Conservation (phyloP, 331 rosid species). For the Malus hybrid region DNA sequence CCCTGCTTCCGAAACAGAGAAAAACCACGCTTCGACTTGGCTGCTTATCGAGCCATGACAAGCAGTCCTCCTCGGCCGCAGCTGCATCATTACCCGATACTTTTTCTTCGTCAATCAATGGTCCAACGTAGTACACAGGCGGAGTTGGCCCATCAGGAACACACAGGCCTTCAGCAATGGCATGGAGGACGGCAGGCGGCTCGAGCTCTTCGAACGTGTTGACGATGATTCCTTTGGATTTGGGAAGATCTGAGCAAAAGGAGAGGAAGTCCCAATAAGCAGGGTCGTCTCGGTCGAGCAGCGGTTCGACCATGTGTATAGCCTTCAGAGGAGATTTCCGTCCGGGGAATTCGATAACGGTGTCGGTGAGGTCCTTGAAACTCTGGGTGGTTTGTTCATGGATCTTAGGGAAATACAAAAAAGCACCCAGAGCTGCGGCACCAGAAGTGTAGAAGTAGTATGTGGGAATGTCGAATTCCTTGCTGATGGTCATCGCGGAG, state of each 20-base stretch:
- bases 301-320: constrained; percentile 22
- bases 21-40: constrained; percentile 41
- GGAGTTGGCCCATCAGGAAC: constrained; percentile 19
- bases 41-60: constrained; percentile 49
- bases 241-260: constrained; percentile 20
- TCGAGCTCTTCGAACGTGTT: constrained; percentile 41
- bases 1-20: constrained; percentile 55
- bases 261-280: constrained; percentile 26
- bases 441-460: constrained; percentile 48
- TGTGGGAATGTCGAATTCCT: constrained; percentile 25
- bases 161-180: constrained; percentile 26
- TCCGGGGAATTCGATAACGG: constrained; percentile 31
- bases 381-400: constrained; percentile 1
- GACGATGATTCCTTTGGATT: constrained; percentile 33
- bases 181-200: constrained; percentile 12
- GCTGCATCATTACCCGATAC: not conserved
- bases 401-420: constrained; percentile 23
- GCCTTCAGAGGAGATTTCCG: constrained; percentile 18
- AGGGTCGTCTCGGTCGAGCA: constrained; percentile 27
- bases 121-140: constrained; percentile 39
- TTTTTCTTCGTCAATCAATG: constrained; percentile 17
- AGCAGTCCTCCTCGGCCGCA: not conserved
- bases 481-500: constrained; percentile 11
- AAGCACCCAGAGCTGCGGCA: constrained; percentile 24
- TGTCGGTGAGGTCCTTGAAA: constrained; percentile 23